Evolutionary conservation across 139 green algal genomes (phyloP), one percentile per base, ranked within the genome.

Genomic region (Tetradesmus lagerheimii): DNA sequence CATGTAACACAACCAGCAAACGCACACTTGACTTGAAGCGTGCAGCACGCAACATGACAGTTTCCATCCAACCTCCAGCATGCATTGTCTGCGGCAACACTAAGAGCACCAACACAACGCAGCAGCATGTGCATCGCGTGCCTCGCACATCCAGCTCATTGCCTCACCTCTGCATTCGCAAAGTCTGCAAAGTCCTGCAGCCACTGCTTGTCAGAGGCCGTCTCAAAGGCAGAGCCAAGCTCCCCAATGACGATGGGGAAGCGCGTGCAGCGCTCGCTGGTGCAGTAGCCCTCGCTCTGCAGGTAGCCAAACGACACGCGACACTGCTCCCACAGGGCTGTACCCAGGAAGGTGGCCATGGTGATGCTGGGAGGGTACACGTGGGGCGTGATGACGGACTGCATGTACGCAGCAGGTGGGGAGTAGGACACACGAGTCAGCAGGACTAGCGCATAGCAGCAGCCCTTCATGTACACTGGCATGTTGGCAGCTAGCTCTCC

Each of bases 161-260:
- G 0, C 11, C 75, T 80, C 50, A 90, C 86, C 88, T 91, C 88
- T 34, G 88, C 88, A 47, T 91, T 91, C 27, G 83, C 5, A 25
- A 88, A 91, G 79, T 91, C 88, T 20, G 88, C 88, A 91, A 91
- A 91, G 88, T 91, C 88, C 16, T 84, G 78, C 29, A 91, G 79
- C 88, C 88, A 91, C 41, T 91, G 78, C 79, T 91, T 91, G 76
- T 91, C 88, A 27, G 75, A 27, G 25, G n/a, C 16, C 6, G 78
- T 87, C 78, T 87, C 78, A 84, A 91, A 91, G 0, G 88, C 88
- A 2, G 88, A 91, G 35, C 88, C 88, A 1, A 82, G n/a, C 66
- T 91, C 88, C 16, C 88, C 88, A 27, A 91, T 82, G 11, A 91
- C 11, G 1, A 91, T n/a, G 34, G 88, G 88, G 88, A 91, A 91